A percentile compares a stretch with the other conserved stretches of the same genome.
phyloP scores from a whole-genome alignment of 2,329 filamentous ascomycete species.

The Diplodia seriata region DNA sequence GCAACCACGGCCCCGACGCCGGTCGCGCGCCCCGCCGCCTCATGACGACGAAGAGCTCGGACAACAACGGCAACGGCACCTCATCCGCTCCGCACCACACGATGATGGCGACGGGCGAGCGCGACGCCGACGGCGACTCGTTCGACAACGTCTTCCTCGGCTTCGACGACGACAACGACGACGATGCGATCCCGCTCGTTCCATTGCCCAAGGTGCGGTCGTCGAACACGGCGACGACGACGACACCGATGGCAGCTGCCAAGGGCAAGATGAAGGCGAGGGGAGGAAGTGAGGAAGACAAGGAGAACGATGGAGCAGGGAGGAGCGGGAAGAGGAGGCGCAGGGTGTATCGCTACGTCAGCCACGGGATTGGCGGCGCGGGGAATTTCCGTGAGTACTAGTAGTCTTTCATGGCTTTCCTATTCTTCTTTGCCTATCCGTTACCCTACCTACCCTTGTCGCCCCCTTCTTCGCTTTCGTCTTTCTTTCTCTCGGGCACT shows the following conservation, averaged over 20 bases:
- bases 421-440: no score
- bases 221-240: neutral
- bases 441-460: neutral
- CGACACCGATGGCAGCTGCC: no score
- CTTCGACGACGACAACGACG: neutral
- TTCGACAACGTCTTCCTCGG: neutral
- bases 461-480: neutral
- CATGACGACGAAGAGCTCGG: neutral
- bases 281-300: neutral
- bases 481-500: neutral
- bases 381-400: constrained; percentile 20
- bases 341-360: constrained; percentile 18
- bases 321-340: neutral
- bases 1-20: constrained; percentile 7
- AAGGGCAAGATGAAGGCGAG: neutral
- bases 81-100: neutral
- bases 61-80: neutral
- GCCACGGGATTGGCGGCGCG: constrained; percentile 25
- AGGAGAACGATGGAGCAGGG: neutral
- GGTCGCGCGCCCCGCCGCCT: neutral
- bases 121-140: neutral
- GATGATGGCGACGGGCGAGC: neutral
- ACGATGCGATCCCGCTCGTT: constrained; percentile 17
- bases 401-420: neutral
- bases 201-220: neutral